Base-by-base conservation (phyloP, 345 rosid species). In the Clarkia xantiana region DNA sequence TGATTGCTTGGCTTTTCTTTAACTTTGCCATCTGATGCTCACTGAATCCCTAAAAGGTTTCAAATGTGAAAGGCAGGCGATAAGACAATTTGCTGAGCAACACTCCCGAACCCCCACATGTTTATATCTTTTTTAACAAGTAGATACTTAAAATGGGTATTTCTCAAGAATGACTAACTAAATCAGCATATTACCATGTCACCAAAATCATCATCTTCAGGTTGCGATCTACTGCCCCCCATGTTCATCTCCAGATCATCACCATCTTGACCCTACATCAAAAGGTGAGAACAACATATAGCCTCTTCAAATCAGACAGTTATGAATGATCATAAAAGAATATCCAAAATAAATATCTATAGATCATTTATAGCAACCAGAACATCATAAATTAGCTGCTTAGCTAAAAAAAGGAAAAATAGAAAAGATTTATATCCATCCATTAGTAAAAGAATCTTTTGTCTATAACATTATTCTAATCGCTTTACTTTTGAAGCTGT, bases 11-110 rank as follows among this genome's bases (percentile, higher is more conserved):
- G 40, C 74, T 82, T 61, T 61, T 76, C 67, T 80, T 87, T 39
- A 93, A 55, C 79, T 70, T 93, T 45, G 85, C 76, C 82, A 82
- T 82, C 53, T 87, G 95, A 74, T 67, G 86, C 67, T 80, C 94
- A 62, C 36, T 78, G 51, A 86, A 86, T 42, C 74, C 68, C 96
- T 84, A 62, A 47, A 58, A 10, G 29, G 10, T 25, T 22, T 20
- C 13, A 29, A 14, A 20, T 7, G 36, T n/a, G n/a, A n/a, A n/a
- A n/a, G n/a, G n/a, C n/a, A n/a, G n/a, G n/a, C 2, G 36, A 29
- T 29, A 29, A 29, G 36, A 29, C 10, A 49, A 49, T 9, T 49
- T 9, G 10, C 14, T 9, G 19, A 49, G 38, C 13, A 29, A 29
- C 36, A 29, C 36, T 29, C 6, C 4, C 36, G 8, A 29, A 29